These are phyloP conservation scores for Nannochloris sp. DNA, from an alignment of 139 green algal species.

Conservation along the genomic window DNA sequence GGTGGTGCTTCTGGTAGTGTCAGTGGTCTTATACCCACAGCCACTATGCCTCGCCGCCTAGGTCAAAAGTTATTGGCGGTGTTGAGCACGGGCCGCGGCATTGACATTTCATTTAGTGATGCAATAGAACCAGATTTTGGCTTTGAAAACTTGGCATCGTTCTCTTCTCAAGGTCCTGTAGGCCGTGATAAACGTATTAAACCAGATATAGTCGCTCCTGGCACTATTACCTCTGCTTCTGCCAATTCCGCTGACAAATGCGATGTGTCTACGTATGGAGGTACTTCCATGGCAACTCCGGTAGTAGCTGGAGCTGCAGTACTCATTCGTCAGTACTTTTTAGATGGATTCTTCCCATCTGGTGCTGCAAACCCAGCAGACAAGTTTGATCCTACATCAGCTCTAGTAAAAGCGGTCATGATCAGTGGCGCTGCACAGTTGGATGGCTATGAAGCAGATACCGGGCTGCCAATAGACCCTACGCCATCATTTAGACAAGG, in stretches of 20 bases:
- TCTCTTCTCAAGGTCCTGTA: conserved; percentile 22
- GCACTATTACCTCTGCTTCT: conserved; percentile 41
- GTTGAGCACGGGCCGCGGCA: not conserved
- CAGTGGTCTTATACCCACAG: conserved; percentile 25
- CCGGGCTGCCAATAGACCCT: conserved; percentile 56
- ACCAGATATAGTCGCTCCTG: conserved; percentile 77
- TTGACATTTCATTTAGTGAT: conserved; percentile 16
- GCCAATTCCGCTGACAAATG: not conserved
- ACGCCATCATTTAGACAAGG: conserved; percentile 62
- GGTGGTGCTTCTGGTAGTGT: not conserved
- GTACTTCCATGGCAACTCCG: conserved; percentile 89
- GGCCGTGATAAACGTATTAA: conserved; percentile 70
- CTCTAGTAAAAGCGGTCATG: conserved; percentile 78
- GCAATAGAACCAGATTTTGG: not conserved
- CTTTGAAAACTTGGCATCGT: conserved; percentile 30
- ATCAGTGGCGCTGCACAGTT: conserved; percentile 42
- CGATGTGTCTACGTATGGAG: conserved; percentile 26
- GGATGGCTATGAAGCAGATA: conserved; percentile 32
- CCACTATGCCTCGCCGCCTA: conserved; percentile 19
- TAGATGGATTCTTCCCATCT: conserved; percentile 39
- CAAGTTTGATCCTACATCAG: conserved; percentile 55
- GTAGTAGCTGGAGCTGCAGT: conserved; percentile 46
- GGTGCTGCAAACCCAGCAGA: conserved; percentile 12
- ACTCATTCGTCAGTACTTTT: conserved; percentile 81
- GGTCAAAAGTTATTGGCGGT: conserved; percentile 20